phyloP scores from a whole-genome alignment of 2,329 filamentous ascomycete species.

The Aureobasidium vineae region DNA sequence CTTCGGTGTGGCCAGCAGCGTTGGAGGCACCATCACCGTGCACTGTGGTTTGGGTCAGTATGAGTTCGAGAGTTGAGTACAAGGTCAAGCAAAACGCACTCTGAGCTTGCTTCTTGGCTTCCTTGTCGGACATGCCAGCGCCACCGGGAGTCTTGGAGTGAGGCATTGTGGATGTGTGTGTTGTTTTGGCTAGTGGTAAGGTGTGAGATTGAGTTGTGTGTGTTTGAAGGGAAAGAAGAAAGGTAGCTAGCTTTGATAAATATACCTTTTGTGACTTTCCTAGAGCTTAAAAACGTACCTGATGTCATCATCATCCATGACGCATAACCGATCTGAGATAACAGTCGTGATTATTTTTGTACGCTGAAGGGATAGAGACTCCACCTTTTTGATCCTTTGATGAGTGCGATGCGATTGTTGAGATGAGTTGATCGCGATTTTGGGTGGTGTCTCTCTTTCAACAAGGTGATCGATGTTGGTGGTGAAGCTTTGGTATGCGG shows the following conservation, averaged over 20 bases:
- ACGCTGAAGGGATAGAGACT: background rate
- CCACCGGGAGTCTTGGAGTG: conserved; percentile 36
- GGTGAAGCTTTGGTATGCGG: background rate
- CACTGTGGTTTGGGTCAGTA: too few species aligned
- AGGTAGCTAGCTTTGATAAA: background rate
- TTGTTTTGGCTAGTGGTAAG: background rate
- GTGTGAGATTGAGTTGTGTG: background rate
- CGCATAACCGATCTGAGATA: conserved; percentile 9
- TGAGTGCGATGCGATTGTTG: conserved; percentile 5
- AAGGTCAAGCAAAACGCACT: too few species aligned
- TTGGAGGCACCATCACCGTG: conserved; percentile 39
- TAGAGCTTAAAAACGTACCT: background rate
- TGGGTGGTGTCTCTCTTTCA: background rate
- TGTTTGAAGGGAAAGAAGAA: background rate
- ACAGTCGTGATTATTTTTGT: background rate
- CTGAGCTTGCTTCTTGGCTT: conserved; percentile 39
- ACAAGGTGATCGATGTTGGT: background rate
- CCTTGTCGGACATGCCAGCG: conserved; percentile 37
- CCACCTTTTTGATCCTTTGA: conserved; percentile 4
- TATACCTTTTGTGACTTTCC: background rate
- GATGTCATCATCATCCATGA: conserved; percentile 12
- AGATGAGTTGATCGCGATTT: background rate
- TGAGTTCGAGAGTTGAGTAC: too few species aligned
- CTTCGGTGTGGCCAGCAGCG: conserved; percentile 37
- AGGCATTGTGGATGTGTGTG: conserved; percentile 27